These are phyloP conservation scores for Skeletonema menzelii DNA, from an alignment of 108 stramenopile genomes.

Conservation along the genomic window DNA sequence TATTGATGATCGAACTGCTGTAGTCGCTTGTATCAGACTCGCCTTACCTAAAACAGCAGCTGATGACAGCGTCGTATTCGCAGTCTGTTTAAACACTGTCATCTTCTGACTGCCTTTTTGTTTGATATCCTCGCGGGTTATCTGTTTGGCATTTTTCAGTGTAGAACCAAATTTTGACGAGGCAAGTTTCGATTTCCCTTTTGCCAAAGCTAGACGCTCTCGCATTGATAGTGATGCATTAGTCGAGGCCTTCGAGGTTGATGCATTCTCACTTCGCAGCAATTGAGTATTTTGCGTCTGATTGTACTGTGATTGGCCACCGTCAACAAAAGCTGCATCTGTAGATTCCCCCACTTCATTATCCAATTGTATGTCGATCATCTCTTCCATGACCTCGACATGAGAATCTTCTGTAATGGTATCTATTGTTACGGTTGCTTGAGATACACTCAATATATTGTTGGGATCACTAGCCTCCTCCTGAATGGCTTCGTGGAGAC, in stretches of 20 bases:
- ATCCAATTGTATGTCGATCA: background rate
- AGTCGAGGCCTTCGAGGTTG: background rate
- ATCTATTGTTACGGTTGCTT: background rate
- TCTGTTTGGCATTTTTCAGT: conserved; percentile 28
- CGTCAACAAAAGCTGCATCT: background rate
- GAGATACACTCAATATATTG: background rate
- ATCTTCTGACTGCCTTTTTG: conserved; percentile 26
- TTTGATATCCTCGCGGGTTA: conserved; percentile 24
- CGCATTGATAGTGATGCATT: conserved; percentile 3
- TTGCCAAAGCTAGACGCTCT: conserved; percentile 21
- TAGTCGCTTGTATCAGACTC: background rate
- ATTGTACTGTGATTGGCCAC: background rate
- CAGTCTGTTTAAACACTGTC: conserved; percentile 14
- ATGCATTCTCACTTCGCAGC: background rate
- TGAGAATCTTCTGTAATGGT: background rate
- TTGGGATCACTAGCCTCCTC: background rate
- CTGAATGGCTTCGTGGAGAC: background rate
- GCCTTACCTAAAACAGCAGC: background rate
- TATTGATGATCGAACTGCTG: conserved; percentile 22
- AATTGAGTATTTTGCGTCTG: background rate
- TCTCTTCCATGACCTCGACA: background rate
- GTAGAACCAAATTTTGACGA: conserved; percentile 27
- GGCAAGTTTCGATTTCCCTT: conserved; percentile 31
- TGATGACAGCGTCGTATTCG: background rate
- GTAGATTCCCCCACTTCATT: background rate